These are phyloP conservation scores for Colletotrichum magnum DNA, from an alignment of 2,329 filamentous ascomycete genomes.

Conservation along the genomic window DNA sequence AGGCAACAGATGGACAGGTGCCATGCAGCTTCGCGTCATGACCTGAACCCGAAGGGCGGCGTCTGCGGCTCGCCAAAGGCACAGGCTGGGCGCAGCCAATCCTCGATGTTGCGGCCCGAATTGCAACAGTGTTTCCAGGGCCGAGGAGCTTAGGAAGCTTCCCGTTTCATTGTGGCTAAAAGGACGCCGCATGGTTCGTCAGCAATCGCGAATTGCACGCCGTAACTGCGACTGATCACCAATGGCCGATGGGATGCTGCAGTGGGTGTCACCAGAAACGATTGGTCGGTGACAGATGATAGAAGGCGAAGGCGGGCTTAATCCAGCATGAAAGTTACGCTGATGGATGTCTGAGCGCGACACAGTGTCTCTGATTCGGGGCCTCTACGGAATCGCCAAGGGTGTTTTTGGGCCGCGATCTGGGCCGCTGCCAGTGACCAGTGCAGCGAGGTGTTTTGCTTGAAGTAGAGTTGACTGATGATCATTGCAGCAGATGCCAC, in stretches of 20 bases:
- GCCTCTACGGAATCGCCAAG: slow-evolving; percentile 9
- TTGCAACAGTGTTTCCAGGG: background rate
- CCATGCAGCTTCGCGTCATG: slow-evolving; percentile 33
- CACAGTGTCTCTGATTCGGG: slow-evolving; percentile 9
- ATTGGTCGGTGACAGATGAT: slow-evolving; percentile 19
- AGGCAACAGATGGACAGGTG: slow-evolving; percentile 2
- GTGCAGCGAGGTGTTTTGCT: slow-evolving; percentile 14
- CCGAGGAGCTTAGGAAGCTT: slow-evolving; percentile 5
- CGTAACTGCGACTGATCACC: slow-evolving; percentile 20
- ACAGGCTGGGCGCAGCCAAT: background rate
- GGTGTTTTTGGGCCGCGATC: slow-evolving; percentile 6
- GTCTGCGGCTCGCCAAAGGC: slow-evolving; percentile 26
- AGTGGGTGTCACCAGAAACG: slow-evolving; percentile 2
- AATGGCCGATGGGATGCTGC: slow-evolving; percentile 22
- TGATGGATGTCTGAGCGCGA: slow-evolving; percentile 10
- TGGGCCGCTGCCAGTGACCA: slow-evolving; percentile 6
- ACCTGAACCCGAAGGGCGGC: background rate
- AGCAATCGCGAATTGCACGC: slow-evolving; percentile 15
- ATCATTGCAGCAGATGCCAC: slow-evolving; percentile 17
- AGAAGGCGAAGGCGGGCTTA: slow-evolving; percentile 11
- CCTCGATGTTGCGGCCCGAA: background rate
- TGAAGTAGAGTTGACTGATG: slow-evolving; percentile 4
- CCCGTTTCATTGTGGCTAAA: background rate
- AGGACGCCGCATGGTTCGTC: slow-evolving; percentile 10
- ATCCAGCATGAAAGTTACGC: slow-evolving; percentile 11